Evolutionary conservation across 306 rosid species (phyloP), one percentile per base, ranked within the genome.

Genomic region (Cyamopsis tetragonoloba): DNA sequence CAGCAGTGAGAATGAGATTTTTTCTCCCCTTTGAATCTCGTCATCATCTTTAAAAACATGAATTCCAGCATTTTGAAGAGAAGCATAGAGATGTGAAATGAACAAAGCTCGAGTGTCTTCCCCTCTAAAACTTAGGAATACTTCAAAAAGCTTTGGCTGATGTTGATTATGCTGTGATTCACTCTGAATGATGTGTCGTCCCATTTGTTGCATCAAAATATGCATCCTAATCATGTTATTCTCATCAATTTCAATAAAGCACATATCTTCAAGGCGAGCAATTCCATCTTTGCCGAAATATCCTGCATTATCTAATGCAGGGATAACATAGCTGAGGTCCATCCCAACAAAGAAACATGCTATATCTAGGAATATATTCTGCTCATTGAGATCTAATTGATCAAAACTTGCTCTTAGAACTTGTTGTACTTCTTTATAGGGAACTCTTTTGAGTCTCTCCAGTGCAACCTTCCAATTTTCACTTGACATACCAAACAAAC

Each of bases 201-300:
- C 80, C 75, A 76, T 76, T 2, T 50, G 59, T 6, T 41, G 24
- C 2, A 76, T 1, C 39, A 76, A 60, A 28, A 41, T 43, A 68
- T 68, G 80, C 80, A 76, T 76, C 30, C 63, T 43, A 11, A 76
- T 65, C 8, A 14, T 68, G 26, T 61, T 68, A 1, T 61, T 22
- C 0, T 18, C 12, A 2, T 7, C 37, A 20, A 60, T 7, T 0
- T 11, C 68, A 3, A 76, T 5, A 10, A 68, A 75, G 48, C 80
- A 26, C 15, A 63, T 9, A 15, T 75, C 64, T 1, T 60, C 6
- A 3, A 68, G 71, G 7, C 14, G n/a, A 6, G 10, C 15, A 2
- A 76, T 50, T 41, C 71, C 80, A 39, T 6, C 14, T 11, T 60
- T 50, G 3, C 46, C 30, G 4, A 3, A 43, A 43, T 22, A 10